Conservation (phyloP, 1,139 yeast genomes). For the Nadsonia commutata region DNA sequence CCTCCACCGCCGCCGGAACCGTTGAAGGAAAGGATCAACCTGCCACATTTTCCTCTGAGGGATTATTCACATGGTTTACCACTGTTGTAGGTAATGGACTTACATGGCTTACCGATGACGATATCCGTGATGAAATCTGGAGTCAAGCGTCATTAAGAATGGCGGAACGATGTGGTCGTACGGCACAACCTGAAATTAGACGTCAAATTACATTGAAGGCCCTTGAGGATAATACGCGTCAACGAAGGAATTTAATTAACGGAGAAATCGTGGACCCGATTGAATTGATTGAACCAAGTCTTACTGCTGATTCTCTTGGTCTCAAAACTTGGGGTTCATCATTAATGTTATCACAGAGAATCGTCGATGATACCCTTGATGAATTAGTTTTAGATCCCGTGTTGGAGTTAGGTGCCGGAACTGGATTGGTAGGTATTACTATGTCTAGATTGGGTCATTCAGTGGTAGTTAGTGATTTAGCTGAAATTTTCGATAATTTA, state of each 20-base stretch:
- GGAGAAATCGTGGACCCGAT: conserved; percentile 19
- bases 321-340: conserved; percentile 96
- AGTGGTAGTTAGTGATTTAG: conserved; percentile 59
- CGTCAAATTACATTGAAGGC: conserved; percentile 28
- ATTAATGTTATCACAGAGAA: conserved; percentile 44
- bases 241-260: background rate
- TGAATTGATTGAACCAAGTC: conserved; percentile 59
- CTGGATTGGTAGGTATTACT: conserved; percentile 73
- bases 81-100: conserved; percentile 44
- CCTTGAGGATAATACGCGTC: conserved; percentile 2
- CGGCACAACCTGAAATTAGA: conserved; percentile 63
- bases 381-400: conserved; percentile 29
- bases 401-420: conserved; percentile 84
- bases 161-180: conserved; percentile 74
- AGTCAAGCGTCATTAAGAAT: conserved; percentile 48
- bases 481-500: conserved; percentile 61
- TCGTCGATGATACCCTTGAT: conserved; percentile 20
- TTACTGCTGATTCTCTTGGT: conserved; percentile 78
- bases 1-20: conserved; percentile 6
- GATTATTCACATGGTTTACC: conserved; percentile 48
- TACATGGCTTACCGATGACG: conserved; percentile 30
- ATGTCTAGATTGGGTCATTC: conserved; percentile 36
- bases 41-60: conserved; percentile 11
- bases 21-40: conserved; percentile 6
- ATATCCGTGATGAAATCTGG: conserved; percentile 30